Conservation (phyloP, 345 rosid genomes). For the Orychophragmus violaceus region DNA sequence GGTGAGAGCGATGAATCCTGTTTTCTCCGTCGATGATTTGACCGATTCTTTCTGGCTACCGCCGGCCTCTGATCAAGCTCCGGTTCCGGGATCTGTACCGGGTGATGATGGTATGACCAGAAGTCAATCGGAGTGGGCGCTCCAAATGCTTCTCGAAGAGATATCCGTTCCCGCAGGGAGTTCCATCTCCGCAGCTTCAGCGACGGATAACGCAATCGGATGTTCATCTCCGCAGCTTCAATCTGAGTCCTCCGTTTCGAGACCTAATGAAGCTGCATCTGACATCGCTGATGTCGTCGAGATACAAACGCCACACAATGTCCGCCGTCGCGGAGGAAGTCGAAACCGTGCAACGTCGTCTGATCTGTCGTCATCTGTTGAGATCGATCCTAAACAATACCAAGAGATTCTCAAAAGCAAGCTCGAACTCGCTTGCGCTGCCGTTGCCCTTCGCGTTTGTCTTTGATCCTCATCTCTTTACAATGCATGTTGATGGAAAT, state of each 20-base stretch:
- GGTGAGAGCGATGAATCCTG: slow-evolving; percentile 26
- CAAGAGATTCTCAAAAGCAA: slow-evolving; percentile 51
- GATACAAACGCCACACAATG: slow-evolving; percentile 16
- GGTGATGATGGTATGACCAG: slow-evolving; percentile 36
- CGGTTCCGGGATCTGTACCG: slow-evolving; percentile 1
- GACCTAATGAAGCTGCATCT: slow-evolving; percentile 7
- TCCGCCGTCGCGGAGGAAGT: not conserved
- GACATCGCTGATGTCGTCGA: slow-evolving; percentile 36
- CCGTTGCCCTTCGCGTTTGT: slow-evolving; percentile 29
- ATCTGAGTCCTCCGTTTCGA: slow-evolving; percentile 32
- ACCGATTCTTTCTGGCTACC: slow-evolving; percentile 43
- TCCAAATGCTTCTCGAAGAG: slow-evolving; percentile 47
- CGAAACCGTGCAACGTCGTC: not conserved
- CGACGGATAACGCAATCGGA: slow-evolving; percentile 19
- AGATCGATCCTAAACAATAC: slow-evolving; percentile 34
- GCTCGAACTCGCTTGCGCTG: slow-evolving; percentile 70
- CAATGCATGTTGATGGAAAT: not conserved
- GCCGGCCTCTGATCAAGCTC: not conserved
- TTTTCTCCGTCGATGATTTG: slow-evolving; percentile 53
- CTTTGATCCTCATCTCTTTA: not conserved
- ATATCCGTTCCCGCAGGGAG: slow-evolving; percentile 18
- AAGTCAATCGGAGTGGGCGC: slow-evolving; percentile 60
- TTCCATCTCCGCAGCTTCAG: slow-evolving; percentile 24
- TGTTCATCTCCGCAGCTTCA: slow-evolving; percentile 7
- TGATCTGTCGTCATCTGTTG: not conserved